A percentile compares a stretch with the other conserved stretches of the same genome.
Evolutionary conservation across 805 yeast species (phyloP).

Genomic region (Maudiozyma barnettii): DNA sequence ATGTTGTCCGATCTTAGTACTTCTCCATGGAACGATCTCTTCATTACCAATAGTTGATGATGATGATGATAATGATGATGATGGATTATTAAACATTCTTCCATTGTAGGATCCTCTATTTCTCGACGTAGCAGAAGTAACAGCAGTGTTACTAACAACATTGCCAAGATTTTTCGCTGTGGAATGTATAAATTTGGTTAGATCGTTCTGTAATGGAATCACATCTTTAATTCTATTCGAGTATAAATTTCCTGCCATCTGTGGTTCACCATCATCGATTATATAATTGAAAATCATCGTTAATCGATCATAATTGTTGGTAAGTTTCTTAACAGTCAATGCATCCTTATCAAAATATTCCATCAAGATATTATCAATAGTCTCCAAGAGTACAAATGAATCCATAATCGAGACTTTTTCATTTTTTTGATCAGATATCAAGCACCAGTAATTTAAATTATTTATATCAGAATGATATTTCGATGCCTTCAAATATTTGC

Average conservation of each 20-base stretch:
- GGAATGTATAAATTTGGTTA: constrained; percentile 29
- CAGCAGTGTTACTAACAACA: constrained; percentile 3
- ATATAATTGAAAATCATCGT: constrained; percentile 65
- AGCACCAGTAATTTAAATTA: constrained; percentile 21
- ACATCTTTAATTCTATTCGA: constrained; percentile 50
- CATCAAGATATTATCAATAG: constrained; percentile 41
- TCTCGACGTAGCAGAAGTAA: not conserved
- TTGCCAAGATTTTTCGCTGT: constrained; percentile 24
- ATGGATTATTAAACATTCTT: not conserved
- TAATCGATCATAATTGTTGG: constrained; percentile 60
- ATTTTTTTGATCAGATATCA: constrained; percentile 6
- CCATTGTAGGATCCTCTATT: not conserved
- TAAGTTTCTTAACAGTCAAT: constrained; percentile 48
- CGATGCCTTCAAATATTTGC: constrained; percentile 17
- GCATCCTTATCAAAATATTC: constrained; percentile 50
- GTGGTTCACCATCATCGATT: constrained; percentile 70
- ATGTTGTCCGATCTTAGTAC: constrained; percentile 49
- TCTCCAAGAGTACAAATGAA: constrained; percentile 45
- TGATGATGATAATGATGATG: too few species aligned
- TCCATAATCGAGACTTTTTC: constrained; percentile 11
- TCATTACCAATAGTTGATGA: too few species aligned
- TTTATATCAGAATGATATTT: constrained; percentile 17
- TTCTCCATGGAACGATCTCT: constrained; percentile 63
- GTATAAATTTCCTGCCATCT: constrained; percentile 50
- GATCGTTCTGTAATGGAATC: constrained; percentile 43